Base-by-base conservation (phyloP, 371 early-diverging fungal species). In the Mucor irregularis region DNA sequence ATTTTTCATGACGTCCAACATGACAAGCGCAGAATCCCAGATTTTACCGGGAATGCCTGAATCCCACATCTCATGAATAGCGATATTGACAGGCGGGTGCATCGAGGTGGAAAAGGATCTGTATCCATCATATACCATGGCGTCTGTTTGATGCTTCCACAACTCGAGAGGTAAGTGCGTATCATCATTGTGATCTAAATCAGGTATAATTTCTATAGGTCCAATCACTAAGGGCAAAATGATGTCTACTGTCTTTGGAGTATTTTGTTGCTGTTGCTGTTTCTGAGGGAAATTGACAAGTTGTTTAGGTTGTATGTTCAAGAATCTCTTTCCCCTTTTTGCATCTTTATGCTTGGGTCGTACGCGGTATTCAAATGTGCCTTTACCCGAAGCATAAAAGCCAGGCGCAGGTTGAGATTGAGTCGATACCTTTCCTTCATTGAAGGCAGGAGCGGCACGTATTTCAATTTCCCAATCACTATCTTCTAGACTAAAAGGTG, bases 11-110 rank as follows among this genome's bases (percentile, higher is more conserved):
- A 81, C 59, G 14, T 74, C 70, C 17, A 76, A 56, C 68, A 80
- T 68, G 0, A 77, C 78, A 37, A 83, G 61, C 0, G 85, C 85
- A 4, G 85, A 85, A 50, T 85, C 83, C 85, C 85, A 85, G n/a
- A 82, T 76, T 43, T 82, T 83, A 9, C 84, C 85, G 2, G 83
- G 84, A 21, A 85, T 80, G 13, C 78, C 74, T 4, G 71, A 71
- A 56, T 83, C 81, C 80, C 82, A 81, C 24, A 69, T 58, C 54
- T 85, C 85, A 22, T 80, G 72, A 37, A 85, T 73, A 4, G 77
- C 58, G 30, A 83, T 51, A 45, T 68, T 48, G n/a, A 29, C 39
- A 39, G 58, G 38, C 21, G 53, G 44, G 29, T 26, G 26, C 0
- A 53, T 28, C 0, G 57, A 51, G 10, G 49, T 31, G 4, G 55